Evolutionary conservation across 2,329 filamentous ascomycete species (phyloP), one percentile per base, ranked within the genome.

Genomic region (Nemania sp.): DNA sequence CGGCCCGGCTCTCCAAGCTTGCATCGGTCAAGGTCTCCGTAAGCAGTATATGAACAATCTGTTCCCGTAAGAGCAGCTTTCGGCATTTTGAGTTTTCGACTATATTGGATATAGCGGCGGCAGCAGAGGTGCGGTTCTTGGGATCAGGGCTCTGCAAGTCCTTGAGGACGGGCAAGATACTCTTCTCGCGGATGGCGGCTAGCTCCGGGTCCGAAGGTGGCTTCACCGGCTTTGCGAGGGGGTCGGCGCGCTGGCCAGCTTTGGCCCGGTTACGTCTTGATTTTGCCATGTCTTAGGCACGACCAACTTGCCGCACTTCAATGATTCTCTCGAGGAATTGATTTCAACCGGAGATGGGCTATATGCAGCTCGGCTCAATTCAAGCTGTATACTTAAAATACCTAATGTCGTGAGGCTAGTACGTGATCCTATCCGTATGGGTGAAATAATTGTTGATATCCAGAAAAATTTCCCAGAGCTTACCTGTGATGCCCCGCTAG

Each of bases 211-310:
- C 84, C 2, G 82, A 73, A 4, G 82, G 83, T 17, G 80, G 80
- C 65, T 86, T 86, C 66, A 81, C 72, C 17, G 77, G 68, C 67
- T 84, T 86, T 52, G 76, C 71, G 46, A 84, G 75, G 54, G 83
- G 82, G 64, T 84, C 77, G 50, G 77, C 70, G 48, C 82, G 79
- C 57, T 76, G 73, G 42, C 71, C 70, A 30, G 72, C 72, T 60
- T 76, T 78, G 58, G 71, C 76, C 58, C 80, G 74, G 66, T 77
- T 81, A 54, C 79, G 76, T 33, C 82, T 76, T 23, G 82, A 80
- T 70, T 86, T 86, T 37, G 72, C 84, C 83, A 87, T 86, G 15
- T 49, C n/a, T n/a, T n/a, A n/a, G n/a, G n/a, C n/a, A n/a, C n/a
- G n/a, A n/a, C n/a, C n/a, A n/a, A n/a, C n/a, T n/a, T n/a, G n/a